Base-by-base conservation (phyloP, 176 grass and related monocot genomes). In the Hyparrhenia diplandra region DNA sequence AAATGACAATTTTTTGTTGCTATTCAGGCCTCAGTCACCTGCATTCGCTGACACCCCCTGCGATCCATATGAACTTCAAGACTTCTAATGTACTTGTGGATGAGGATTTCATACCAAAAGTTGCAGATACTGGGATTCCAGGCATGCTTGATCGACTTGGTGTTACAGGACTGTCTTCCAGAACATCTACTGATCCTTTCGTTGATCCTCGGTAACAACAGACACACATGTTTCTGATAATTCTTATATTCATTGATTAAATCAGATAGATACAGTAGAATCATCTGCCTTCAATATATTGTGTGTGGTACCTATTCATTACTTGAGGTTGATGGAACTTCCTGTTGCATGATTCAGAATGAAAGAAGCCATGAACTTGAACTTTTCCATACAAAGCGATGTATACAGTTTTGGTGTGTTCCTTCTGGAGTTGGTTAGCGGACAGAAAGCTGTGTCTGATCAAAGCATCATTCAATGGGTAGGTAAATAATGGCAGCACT, bases 371-470 rank as follows among this genome's bases (percentile, higher is more conserved):
- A 91, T 82, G 51, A 78, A 24, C 72, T 93, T 80, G 51, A 83
- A 24, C 64, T 99, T 93, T 68, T 90, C 85, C 41, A 42, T 88
- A 78, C 86, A 83, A 74, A 96, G 87, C 13, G 93, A 99, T 85
- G 85, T 95, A 25, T 99, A 99, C 85, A 90, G 92, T 88, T 99
- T 95, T 61, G 97, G 97, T 10, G 89, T 99, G 28, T 99, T 99
- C 83, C 82, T 99, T 84, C 47, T 95, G 52, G 97, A 95, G 86
- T 77, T 99, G 80, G 66, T 95, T 67, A 91, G 89, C 39, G 97
- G 97, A 55, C 75, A 16, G 60, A 90, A 83, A 37, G 89, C 70
- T 60, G 36, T 40, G 21, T 89, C 82, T 70, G 88, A 95, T 84
- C 87, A 86, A 90, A 84, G 58, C 82, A 86, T 93, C 64, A 85